These are phyloP conservation scores for Trichoderma brevicompactum DNA, from an alignment of 2,329 filamentous ascomycete genomes.

Conservation along the genomic window DNA sequence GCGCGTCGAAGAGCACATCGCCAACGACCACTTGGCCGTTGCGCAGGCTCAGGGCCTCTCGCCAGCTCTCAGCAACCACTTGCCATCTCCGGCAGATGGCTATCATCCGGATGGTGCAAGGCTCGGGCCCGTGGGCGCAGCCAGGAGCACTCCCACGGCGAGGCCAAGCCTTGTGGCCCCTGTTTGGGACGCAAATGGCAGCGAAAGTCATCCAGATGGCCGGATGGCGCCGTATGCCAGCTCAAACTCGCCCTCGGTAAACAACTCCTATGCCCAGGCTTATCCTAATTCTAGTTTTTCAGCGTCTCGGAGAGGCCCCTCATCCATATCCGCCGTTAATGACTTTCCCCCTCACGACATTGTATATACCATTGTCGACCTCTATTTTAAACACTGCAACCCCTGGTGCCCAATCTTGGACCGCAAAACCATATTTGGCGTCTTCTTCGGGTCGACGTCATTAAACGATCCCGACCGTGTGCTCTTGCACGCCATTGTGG, in stretches of 20 bases:
- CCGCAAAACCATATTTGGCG: constrained; percentile 47
- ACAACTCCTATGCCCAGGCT: constrained; percentile 14
- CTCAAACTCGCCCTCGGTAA: not conserved
- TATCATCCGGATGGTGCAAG: constrained; percentile 30
- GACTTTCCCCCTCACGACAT: constrained; percentile 64
- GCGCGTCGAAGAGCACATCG: constrained; percentile 49
- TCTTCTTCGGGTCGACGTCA: constrained; percentile 48
- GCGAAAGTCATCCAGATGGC: constrained; percentile 14
- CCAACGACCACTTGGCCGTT: constrained; percentile 39
- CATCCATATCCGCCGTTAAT: constrained; percentile 45
- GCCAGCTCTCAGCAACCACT: constrained; percentile 45
- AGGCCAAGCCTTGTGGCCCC: constrained; percentile 21
- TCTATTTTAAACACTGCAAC: constrained; percentile 68
- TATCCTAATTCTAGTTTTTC: constrained; percentile 25
- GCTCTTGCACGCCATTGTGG: constrained; percentile 50
- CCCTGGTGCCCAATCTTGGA: constrained; percentile 59
- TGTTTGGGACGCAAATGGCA: constrained; percentile 17
- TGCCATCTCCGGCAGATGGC: constrained; percentile 39
- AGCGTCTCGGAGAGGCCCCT: constrained; percentile 33
- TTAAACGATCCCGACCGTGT: constrained; percentile 47
- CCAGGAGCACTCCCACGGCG: constrained; percentile 20
- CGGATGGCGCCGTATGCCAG: not conserved
- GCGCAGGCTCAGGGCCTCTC: constrained; percentile 36
- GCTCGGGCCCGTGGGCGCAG: constrained; percentile 20
- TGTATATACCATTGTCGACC: constrained; percentile 61